phyloP scores from a whole-genome alignment of 805 yeast genomes.

The Lipomyces japonicus region DNA sequence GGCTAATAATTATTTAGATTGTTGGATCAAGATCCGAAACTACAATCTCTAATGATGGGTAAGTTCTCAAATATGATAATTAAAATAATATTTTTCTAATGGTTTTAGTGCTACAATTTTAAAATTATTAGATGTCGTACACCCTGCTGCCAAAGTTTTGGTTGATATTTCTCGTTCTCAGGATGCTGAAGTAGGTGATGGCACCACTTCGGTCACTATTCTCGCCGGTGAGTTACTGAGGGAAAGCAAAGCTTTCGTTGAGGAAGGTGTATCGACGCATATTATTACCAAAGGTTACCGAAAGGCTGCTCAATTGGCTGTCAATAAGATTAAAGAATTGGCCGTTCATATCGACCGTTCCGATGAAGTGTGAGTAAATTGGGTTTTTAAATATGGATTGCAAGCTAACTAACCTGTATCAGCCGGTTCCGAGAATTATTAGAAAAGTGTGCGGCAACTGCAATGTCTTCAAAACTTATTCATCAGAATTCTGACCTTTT shows the following conservation, averaged over 20 bases:
- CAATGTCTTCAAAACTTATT: constrained; percentile 93
- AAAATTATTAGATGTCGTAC: constrained; percentile 88
- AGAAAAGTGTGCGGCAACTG: constrained; percentile 92
- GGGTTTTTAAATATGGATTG: neutral
- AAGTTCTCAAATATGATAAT: neutral
- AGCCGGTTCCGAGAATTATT: constrained; percentile 66
- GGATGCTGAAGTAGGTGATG: constrained; percentile 98
- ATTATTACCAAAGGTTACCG: constrained; percentile 83
- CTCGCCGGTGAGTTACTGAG: constrained; percentile 85
- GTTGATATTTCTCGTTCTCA: constrained; percentile 95
- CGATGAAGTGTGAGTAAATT: constrained; percentile 38
- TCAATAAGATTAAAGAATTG: constrained; percentile 65
- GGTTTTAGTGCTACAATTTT: constrained; percentile 81
- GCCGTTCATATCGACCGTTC: constrained; percentile 64
- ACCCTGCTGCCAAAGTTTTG: constrained; percentile 94
- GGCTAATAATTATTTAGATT: constrained; percentile 39
- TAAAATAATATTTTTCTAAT: no score
- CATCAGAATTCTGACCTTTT: constrained; percentile 83
- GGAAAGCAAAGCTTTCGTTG: constrained; percentile 85
- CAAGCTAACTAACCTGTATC: neutral
- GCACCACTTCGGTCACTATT: constrained; percentile 94
- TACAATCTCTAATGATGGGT: constrained; percentile 89
- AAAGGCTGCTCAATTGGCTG: constrained; percentile 74
- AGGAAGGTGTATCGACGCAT: constrained; percentile 93
- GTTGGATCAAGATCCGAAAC: constrained; percentile 80